A percentile compares a stretch with the other conserved stretches of the same genome.
phyloP scores from a whole-genome alignment of 2,329 filamentous ascomycete genomes.

The Fusarium pilosicola region DNA sequence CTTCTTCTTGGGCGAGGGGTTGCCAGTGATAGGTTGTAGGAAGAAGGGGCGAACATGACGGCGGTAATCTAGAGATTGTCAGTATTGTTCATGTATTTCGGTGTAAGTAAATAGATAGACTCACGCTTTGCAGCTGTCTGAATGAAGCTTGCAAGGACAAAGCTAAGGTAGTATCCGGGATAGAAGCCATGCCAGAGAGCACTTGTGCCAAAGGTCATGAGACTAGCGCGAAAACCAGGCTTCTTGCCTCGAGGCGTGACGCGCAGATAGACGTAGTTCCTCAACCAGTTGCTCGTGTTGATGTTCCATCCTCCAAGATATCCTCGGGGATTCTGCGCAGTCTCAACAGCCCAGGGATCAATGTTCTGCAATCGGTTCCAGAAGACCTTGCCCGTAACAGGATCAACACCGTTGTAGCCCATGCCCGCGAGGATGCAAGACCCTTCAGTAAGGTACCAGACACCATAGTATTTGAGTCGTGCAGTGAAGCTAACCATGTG shows the following conservation, averaged over 20 bases:
- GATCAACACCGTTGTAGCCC: constrained; percentile 93
- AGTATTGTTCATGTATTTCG: not conserved
- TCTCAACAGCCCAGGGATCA: constrained; percentile 84
- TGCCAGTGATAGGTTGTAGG: constrained; percentile 78
- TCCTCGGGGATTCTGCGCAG: constrained; percentile 90
- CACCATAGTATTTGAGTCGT: constrained; percentile 94
- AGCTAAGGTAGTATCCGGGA: constrained; percentile 93
- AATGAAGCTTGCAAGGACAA: constrained; percentile 88
- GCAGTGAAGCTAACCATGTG: constrained; percentile 86
- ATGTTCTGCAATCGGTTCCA: constrained; percentile 94
- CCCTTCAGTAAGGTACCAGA: constrained; percentile 93
- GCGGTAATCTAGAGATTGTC: constrained; percentile 74
- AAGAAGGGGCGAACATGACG: constrained; percentile 93
- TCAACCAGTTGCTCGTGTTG: constrained; percentile 96
- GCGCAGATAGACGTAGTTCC: constrained; percentile 94
- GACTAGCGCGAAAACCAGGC: constrained; percentile 91
- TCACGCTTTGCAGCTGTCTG: constrained; percentile 95
- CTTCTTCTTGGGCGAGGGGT: constrained; percentile 75
- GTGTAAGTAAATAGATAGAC: constrained; percentile 47
- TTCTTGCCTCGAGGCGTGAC: constrained; percentile 97
- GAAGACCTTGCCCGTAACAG: constrained; percentile 82
- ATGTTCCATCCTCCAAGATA: constrained; percentile 97
- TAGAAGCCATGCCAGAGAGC: constrained; percentile 99
- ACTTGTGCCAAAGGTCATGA: constrained; percentile 94
- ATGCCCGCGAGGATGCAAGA: constrained; percentile 93